Evolutionary conservation across 495 filamentous ascomycete genomes (phyloP).

Genomic region (Penicillium paxilli): DNA sequence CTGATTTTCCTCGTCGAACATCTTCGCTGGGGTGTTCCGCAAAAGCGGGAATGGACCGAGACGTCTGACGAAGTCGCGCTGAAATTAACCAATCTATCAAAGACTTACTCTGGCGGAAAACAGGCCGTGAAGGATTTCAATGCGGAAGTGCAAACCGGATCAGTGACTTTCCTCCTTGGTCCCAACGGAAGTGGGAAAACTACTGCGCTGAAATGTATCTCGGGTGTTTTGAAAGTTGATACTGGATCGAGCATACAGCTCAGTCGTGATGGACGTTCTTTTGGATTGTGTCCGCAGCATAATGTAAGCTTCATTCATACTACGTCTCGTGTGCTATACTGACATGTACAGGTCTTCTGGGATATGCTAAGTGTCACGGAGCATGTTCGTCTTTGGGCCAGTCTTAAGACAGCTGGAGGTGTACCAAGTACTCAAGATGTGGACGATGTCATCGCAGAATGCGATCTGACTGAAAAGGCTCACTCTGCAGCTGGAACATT

Average conservation of each 20-base stretch:
- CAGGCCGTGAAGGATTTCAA: neutral
- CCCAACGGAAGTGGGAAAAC: conserved; percentile 87
- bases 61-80: neutral
- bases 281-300: conserved; percentile 88
- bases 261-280: conserved; percentile 62
- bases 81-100: neutral
- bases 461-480: conserved; percentile 71
- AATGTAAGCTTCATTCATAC: conserved; percentile 52
- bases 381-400: conserved; percentile 77
- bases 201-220: conserved; percentile 83
- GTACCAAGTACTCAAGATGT: conserved; percentile 55
- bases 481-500: conserved; percentile 66
- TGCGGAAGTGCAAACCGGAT: neutral
- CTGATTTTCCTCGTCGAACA: neutral
- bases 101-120: neutral
- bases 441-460: conserved; percentile 57
- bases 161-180: conserved; percentile 59
- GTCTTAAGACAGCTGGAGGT: conserved; percentile 62
- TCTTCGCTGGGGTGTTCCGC: neutral
- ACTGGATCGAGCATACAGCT: conserved; percentile 61
- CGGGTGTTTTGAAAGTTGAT: conserved; percentile 70
- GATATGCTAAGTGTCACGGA: conserved; percentile 78
- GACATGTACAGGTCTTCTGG: conserved; percentile 59
- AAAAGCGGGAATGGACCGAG: neutral
- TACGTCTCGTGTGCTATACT: neutral